phyloP scores from a whole-genome alignment of 2,329 filamentous ascomycete species.

The Colletotrichum siamense region DNA sequence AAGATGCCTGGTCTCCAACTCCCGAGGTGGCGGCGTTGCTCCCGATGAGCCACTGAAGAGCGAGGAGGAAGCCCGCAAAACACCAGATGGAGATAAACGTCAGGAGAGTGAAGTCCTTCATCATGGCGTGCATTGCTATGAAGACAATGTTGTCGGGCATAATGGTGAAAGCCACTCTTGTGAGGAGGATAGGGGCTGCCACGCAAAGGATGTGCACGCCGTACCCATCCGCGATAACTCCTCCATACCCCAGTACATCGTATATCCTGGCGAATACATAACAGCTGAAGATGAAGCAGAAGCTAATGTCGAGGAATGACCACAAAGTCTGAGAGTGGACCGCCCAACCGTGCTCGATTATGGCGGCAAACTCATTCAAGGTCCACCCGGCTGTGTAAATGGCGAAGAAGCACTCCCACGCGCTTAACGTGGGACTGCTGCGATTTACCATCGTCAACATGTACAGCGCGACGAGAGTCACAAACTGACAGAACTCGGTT shows the following conservation, averaged over 20 bases:
- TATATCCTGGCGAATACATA: conserved; percentile 68
- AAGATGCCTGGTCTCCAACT: neutral
- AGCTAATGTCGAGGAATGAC: conserved; percentile 76
- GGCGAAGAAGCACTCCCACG: conserved; percentile 64
- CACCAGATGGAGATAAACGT: conserved; percentile 63
- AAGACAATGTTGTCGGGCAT: conserved; percentile 80
- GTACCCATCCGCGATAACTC: conserved; percentile 50
- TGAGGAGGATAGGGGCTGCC: conserved; percentile 71
- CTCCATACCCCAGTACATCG: conserved; percentile 35
- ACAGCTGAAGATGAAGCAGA: conserved; percentile 64
- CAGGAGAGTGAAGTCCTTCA: conserved; percentile 73
- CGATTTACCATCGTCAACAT: conserved; percentile 68
- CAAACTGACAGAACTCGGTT: conserved; percentile 69
- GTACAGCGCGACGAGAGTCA: conserved; percentile 66
- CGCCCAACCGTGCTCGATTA: conserved; percentile 69
- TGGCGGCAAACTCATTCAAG: conserved; percentile 68
- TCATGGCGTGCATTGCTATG: conserved; percentile 76
- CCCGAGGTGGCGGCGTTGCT: conserved; percentile 31
- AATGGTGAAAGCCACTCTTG: conserved; percentile 73
- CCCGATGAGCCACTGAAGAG: conserved; percentile 67
- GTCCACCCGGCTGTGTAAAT: conserved; percentile 73
- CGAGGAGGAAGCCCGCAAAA: conserved; percentile 74
- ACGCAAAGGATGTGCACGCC: conserved; percentile 70
- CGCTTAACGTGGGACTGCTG: conserved; percentile 46
- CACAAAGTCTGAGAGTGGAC: conserved; percentile 78